A percentile compares a stretch with the other conserved stretches of the same genome.
Evolutionary conservation across 2,329 filamentous ascomycete genomes (phyloP).

Genomic region (Akanthomyces lecanii): DNA sequence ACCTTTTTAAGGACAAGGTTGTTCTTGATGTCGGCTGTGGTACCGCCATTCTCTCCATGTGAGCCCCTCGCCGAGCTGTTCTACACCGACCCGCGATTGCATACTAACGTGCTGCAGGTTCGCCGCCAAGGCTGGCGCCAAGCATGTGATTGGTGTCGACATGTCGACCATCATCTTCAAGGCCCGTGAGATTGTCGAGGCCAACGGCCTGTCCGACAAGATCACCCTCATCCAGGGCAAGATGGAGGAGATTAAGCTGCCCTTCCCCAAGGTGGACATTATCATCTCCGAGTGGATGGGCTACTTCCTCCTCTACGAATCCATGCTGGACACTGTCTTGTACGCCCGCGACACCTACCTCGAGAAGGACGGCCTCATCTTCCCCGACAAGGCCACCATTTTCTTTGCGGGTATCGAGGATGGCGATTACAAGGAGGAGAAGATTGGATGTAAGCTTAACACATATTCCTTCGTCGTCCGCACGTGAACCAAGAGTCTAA

Average conservation of each 20-base stretch:
- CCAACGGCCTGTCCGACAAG: slow-evolving; percentile 89
- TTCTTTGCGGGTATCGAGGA: slow-evolving; percentile 97
- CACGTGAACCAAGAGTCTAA: background rate
- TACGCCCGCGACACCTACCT: slow-evolving; percentile 95
- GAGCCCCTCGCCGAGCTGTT: slow-evolving; percentile 33
- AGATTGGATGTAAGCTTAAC: slow-evolving; percentile 82
- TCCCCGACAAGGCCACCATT: slow-evolving; percentile 98
- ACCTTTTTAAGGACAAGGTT: slow-evolving; percentile 77
- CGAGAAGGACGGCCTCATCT: slow-evolving; percentile 81
- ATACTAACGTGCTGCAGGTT: slow-evolving; percentile 59
- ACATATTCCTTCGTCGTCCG: background rate
- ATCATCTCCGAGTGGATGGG: slow-evolving; percentile 99
- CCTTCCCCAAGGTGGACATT: slow-evolving; percentile 94
- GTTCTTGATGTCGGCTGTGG: slow-evolving; percentile 97
- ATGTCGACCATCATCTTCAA: slow-evolving; percentile 99
- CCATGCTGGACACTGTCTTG: slow-evolving; percentile 96
- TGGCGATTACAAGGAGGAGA: slow-evolving; percentile 99
- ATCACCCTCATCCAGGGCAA: slow-evolving; percentile 98
- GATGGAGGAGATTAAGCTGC: slow-evolving; percentile 97
- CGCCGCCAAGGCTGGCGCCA: slow-evolving; percentile 89
- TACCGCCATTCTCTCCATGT: slow-evolving; percentile 98
- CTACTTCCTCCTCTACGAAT: slow-evolving; percentile 97
- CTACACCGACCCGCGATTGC: background rate
- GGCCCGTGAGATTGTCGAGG: slow-evolving; percentile 87
- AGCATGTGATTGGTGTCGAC: slow-evolving; percentile 97